Base-by-base conservation (phyloP, 2,329 filamentous ascomycete species). In the Emmonsiellopsis sp. region DNA sequence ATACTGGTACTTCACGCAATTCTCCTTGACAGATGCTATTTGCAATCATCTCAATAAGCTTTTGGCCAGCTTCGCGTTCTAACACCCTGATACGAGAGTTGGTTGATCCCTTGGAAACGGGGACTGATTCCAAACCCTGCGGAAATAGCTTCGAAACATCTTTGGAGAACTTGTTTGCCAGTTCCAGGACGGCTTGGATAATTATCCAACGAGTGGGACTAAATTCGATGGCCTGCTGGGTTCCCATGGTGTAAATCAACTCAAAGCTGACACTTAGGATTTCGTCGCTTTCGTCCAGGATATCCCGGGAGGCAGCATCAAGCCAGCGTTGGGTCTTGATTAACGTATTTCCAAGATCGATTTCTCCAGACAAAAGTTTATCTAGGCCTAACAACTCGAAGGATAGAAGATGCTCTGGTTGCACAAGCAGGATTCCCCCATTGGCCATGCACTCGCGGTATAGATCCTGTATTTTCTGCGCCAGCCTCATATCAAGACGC, bases 281-380 rank as follows among this genome's bases (percentile, higher is more conserved):
- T 54, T 85, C 81, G 45, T 86, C 83, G 42, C 78, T 81, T 63
- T 86, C 82, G 53, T 86, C 82, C 0, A 86, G 70, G 1, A 86
- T 73, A 55, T 85, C 82, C 0, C 80, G 68, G 0, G 75, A 71
- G 1, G 65, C 55, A 0, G 49, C 11, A 32, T 78, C 65, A 1
- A 84, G 68, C 56, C 74, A 78, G 0, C 66, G 26, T n/a, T 81
- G 76, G 0, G 66, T 73, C 0, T 62, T 15, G 0, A 78, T 55
- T 11, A 82, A 61, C 1, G 55, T 45, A 0, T 55, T 46, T 0
- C 74, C 74, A 3, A 72, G 16, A 0, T 44, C 16, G 0, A 60
- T 26, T 1, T 70, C 59, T 1, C 59, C 64, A 0, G 59, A 59
- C 1, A 78, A 60, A 0, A 73, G 59, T 3, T 63, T 70, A 54